These are phyloP conservation scores for Botrytis sinoallii DNA, from an alignment of 2,329 filamentous ascomycete genomes.

Conservation along the genomic window DNA sequence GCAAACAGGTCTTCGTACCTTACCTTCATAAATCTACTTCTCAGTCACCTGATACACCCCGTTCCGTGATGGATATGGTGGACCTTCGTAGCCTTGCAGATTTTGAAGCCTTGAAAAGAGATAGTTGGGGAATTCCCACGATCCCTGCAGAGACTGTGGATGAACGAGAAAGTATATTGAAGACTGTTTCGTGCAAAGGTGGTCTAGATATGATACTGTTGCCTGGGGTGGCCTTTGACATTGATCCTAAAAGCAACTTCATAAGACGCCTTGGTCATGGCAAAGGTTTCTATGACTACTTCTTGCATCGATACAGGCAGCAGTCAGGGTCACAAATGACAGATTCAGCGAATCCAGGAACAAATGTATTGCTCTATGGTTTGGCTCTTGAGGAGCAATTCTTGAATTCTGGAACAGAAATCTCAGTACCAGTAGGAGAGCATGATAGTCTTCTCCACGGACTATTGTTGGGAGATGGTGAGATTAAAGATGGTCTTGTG, in stretches of 20 bases:
- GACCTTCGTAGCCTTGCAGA: slow-evolving; percentile 69
- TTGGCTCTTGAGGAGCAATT: slow-evolving; percentile 85
- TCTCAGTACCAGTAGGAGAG: slow-evolving; percentile 68
- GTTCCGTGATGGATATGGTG: slow-evolving; percentile 94
- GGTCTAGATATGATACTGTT: slow-evolving; percentile 83
- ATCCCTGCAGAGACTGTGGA: slow-evolving; percentile 63
- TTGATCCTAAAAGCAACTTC: slow-evolving; percentile 47
- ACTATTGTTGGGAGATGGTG: slow-evolving; percentile 68
- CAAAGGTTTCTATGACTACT: slow-evolving; percentile 96
- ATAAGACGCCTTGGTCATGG: slow-evolving; percentile 85
- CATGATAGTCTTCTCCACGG: slow-evolving; percentile 81
- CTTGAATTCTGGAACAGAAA: slow-evolving; percentile 54
- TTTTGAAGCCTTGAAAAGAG: slow-evolving; percentile 71
- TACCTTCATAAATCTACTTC: slow-evolving; percentile 67
- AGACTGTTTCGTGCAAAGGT: slow-evolving; percentile 45
- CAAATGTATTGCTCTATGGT: slow-evolving; percentile 61
- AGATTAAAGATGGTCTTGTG: slow-evolving; percentile 44
- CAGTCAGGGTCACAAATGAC: slow-evolving; percentile 31
- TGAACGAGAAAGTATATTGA: slow-evolving; percentile 69
- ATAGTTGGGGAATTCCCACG: slow-evolving; percentile 95
- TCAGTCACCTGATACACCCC: slow-evolving; percentile 40
- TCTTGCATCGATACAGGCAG: slow-evolving; percentile 69
- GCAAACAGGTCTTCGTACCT: slow-evolving; percentile 88
- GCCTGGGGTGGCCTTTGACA: slow-evolving; percentile 90
- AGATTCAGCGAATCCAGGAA: slow-evolving; percentile 54